phyloP scores from a whole-genome alignment of 495 filamentous ascomycete genomes.

The Penicillium verhagenii region DNA sequence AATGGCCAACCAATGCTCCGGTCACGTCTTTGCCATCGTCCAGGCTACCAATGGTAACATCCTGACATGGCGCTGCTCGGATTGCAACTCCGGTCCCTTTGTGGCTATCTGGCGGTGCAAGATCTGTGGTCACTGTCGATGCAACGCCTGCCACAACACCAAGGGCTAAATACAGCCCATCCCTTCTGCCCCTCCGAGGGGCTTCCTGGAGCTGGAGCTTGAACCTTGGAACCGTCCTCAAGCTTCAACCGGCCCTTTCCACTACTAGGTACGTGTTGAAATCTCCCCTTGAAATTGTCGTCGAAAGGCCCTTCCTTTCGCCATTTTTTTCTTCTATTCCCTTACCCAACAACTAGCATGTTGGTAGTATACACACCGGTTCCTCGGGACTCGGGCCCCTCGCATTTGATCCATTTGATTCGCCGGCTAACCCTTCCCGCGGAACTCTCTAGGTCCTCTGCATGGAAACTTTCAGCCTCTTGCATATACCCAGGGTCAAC shows the following conservation, averaged over 20 bases:
- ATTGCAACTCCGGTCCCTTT: slow-evolving; percentile 51
- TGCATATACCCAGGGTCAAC: slow-evolving; percentile 1
- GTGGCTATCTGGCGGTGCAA: slow-evolving; percentile 52
- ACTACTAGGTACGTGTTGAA: no score
- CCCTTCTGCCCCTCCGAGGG: neutral
- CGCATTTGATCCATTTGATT: neutral
- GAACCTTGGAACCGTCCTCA: no score
- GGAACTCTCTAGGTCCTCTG: neutral
- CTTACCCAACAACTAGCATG: neutral
- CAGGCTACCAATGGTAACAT: slow-evolving; percentile 50
- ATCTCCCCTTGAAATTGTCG: no score
- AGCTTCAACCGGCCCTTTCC: no score
- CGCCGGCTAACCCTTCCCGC: neutral
- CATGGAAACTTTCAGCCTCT: slow-evolving; percentile 1
- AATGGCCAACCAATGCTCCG: slow-evolving; percentile 51
- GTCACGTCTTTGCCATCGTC: slow-evolving; percentile 45
- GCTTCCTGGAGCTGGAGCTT: no score
- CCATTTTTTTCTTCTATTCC: no score
- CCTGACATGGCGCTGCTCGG: slow-evolving; percentile 49
- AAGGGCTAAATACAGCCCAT: slow-evolving; percentile 30
- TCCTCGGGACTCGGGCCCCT: neutral
- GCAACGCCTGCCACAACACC: slow-evolving; percentile 45
- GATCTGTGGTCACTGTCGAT: slow-evolving; percentile 47
- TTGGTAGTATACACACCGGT: neutral
- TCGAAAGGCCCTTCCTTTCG: no score